Base-by-base conservation (phyloP, 2,329 filamentous ascomycete species). In the Helotiales sp. region DNA sequence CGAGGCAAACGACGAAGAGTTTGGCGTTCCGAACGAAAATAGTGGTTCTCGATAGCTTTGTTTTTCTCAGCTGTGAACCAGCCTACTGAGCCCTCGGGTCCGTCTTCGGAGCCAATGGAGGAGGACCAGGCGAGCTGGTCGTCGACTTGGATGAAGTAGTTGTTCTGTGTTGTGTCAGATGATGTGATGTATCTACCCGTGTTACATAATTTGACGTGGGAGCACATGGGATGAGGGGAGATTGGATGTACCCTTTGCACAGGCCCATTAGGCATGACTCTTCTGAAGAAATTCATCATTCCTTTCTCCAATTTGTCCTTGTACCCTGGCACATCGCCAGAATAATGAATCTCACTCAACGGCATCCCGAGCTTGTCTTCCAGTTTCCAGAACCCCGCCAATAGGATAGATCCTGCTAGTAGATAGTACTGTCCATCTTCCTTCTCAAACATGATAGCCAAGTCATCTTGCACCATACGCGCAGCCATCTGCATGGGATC, bases 61-160 rank as follows among this genome's bases (percentile, higher is more conserved):
- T 91, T 81, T 74, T 90, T 90, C 72, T 90, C 82, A 1, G 90
- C 89, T 3, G 87, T 90, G 68, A 81, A 83, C 91, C 91, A 96
- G 40, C 85, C 86, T 1, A 86, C 82, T 2, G 62, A 66, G 2
- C 68, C 67, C 0, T 77, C 77, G 0, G 76, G 74, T 1, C 75
- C 73, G 69, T 96, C 89, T 72, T 96, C 91, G 15, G 75, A 66
- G 0, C 91, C 91, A 64, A 96, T 93, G 66, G 85, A 90, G 67
- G 79, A 75, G 58, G 86, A 90, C 91, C 91, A 96, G 0, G 88
- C 78, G 1, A 96, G 77, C 5, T 81, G 74, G 56, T 92, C 89
- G 68, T 96, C 91, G 1, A 95, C 90, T 74, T 96, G 91, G 62
- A 96, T 82, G 76, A 96, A 96, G 74, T 95, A 96, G 70, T 95